phyloP scores from a whole-genome alignment of 208 protist genomes.

The Zelonia costaricensis region DNA sequence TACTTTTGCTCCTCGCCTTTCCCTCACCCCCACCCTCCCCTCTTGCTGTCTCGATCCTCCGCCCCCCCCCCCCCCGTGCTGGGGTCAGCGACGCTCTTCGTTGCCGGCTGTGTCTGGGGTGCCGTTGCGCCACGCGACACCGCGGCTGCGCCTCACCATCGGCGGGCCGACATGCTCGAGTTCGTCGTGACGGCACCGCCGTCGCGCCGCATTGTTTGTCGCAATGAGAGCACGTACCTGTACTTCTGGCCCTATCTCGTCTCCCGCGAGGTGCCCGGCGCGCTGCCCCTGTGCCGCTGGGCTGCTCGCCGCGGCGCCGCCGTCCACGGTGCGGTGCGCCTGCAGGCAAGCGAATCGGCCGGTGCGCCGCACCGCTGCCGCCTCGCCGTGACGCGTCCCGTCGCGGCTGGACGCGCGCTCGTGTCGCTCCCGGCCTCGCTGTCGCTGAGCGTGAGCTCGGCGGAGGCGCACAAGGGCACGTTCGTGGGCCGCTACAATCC shows the following conservation, averaged over 20 bases:
- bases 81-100: too few species aligned
- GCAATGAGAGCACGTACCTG: slow-evolving; percentile 58
- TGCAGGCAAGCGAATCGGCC: slow-evolving; percentile 28
- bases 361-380: slow-evolving; percentile 21
- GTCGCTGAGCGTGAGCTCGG: slow-evolving; percentile 24
- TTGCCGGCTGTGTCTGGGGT: too few species aligned
- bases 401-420: slow-evolving; percentile 44
- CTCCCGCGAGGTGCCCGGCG: slow-evolving; percentile 54
- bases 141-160: not conserved
- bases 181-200: slow-evolving; percentile 33
- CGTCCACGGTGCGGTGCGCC: slow-evolving; percentile 57
- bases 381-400: slow-evolving; percentile 42
- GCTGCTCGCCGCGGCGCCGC: slow-evolving; percentile 61
- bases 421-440: slow-evolving; percentile 65
- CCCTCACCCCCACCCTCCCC: too few species aligned
- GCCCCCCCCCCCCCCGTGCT: not conserved
- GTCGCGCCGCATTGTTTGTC: slow-evolving; percentile 61
- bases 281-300: slow-evolving; percentile 64
- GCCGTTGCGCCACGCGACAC: too few species aligned
- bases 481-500: slow-evolving; percentile 32
- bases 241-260: slow-evolving; percentile 80
- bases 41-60: not conserved
- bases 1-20: too few species aligned
- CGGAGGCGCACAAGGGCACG: slow-evolving; percentile 11
- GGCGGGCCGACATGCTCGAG: slow-evolving; percentile 36